Base-by-base conservation (phyloP, 2,329 filamentous ascomycete species). In the Colletotrichum tropicale region DNA sequence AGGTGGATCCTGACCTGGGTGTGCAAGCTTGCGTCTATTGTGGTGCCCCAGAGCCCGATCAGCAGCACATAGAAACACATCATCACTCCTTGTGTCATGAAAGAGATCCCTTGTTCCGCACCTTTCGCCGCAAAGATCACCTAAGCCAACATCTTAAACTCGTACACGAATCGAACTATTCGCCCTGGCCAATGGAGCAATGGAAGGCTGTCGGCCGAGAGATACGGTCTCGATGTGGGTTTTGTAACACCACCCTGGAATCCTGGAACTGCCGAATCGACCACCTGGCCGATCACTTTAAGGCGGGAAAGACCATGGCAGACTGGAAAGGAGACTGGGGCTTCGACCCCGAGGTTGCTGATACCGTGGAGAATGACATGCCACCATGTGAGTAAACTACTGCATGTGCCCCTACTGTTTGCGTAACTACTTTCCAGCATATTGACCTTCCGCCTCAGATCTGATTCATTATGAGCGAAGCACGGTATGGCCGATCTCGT, bases 51-150 rank as follows among this genome's bases (percentile, higher is more conserved):
- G 80, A 82, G 7, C 85, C 86, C 5, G 15, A 30, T 74, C 80
- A 7, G 38, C 73, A 6, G 67, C 77, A 87, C 65, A 74, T 84
- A 2, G 81, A 85, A 15, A 66, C 43, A 0, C 86, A 87, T 62
- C 85, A 85, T n/a, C 83, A 84, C 66, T 78, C 80, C 3, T 2
- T 34, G 8, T 65, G 62, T 28, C 75, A 86, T 64, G 88, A 90
- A 26, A 85, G 86, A 4, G 83, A 82, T 0, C n/a, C 12, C 0
- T 21, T 8, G 2, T 13, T 52, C 7, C n/a, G 43, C 3, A 52
- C 43, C 43, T 87, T 87, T 65, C 84, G 84, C 21, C 78, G 86
- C 16, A 87, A 87, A 62, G 86, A 87, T 36, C 86, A 87, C 72
- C 78, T 87, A 2, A 80, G 83, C 1, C 86, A 87, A 43, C 86